Evolutionary conservation across 2,329 filamentous ascomycete species (phyloP), one percentile per base, ranked within the genome.

Genomic region (Colletotrichum siamense): DNA sequence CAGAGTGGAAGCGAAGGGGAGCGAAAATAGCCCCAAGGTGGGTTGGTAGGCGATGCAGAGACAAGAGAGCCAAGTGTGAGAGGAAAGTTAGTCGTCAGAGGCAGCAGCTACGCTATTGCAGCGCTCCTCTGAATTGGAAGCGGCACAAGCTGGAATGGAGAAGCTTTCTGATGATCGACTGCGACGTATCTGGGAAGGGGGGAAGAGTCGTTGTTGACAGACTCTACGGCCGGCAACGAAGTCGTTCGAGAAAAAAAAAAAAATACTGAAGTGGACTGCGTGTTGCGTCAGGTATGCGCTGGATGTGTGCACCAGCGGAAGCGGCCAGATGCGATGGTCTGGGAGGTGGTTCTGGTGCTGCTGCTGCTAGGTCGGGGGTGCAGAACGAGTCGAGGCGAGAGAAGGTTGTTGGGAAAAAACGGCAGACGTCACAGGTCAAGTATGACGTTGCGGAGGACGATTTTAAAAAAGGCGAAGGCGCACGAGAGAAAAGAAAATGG

Each of bases 371-470:
- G 72, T 57, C 67, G 70, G 65, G 75, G 65, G 65, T 69, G 69
- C 65, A 76, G 65, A 69, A 55, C 73, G 73, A 76, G 69, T 76
- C 77, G 77, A 59, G 61, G 69, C 69, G 76, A 73, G 69, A 69
- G 69, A 30, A 67, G 61, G 67, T 57, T 73, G 71, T 77, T 77
- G 66, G 72, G 76, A 62, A 68, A 73, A 81, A 82, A 87, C 77
- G 77, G 77, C 77, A 87, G 85, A 87, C 86, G 86, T 87, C 86
- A 87, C 86, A 87, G 86, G 64, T 71, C 65, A 77, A 77, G 77
- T 79, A 87, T 87, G 86, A 87, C 86, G 86, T 87, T 87, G 85
- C 69, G 78, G 82, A 81, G 80, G 81, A 80, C 82, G 79, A 82
- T 71, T 78, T 70, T 71, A 64, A 72, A 71, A 76, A 73, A 65